These are phyloP conservation scores for Apiospora rasikravindrae DNA, from an alignment of 2,329 filamentous ascomycete genomes.

Conservation along the genomic window DNA sequence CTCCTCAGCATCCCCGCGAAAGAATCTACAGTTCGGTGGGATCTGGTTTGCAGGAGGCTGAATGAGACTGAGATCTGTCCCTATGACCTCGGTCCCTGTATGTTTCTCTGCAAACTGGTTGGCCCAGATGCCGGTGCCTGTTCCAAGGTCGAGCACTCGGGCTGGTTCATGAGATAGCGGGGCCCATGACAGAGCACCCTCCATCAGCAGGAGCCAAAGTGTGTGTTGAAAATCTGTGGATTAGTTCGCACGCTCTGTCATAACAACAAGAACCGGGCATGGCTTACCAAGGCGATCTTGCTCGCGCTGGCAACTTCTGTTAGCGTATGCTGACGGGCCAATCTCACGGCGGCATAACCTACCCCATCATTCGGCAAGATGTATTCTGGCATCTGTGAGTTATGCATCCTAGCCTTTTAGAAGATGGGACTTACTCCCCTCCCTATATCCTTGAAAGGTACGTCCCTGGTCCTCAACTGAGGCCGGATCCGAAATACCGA, in stretches of 20 bases:
- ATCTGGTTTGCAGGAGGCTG: background rate
- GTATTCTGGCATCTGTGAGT: background rate
- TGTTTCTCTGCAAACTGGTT: conserved; percentile 9
- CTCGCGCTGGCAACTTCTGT: background rate
- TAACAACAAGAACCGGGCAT: background rate
- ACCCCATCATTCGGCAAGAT: background rate
- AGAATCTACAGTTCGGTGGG: background rate
- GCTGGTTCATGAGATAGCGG: background rate
- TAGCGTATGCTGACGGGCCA: background rate
- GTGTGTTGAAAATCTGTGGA: background rate
- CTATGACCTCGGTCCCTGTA: background rate
- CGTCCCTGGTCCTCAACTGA: background rate
- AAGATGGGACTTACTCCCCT: background rate
- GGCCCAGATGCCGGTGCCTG: conserved; percentile 16
- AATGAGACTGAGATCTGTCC: background rate
- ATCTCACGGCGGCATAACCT: background rate
- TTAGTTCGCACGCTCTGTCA: background rate
- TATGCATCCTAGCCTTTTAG: background rate
- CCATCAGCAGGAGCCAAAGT: background rate
- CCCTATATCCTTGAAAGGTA: background rate
- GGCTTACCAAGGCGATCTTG: background rate
- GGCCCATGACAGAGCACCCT: background rate
- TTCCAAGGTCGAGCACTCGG: conserved; percentile 15
- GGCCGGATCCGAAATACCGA: background rate
- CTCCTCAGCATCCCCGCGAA: background rate